phyloP scores from a whole-genome alignment of 169 alveolate species.

The Eimeria necatrix region DNA sequence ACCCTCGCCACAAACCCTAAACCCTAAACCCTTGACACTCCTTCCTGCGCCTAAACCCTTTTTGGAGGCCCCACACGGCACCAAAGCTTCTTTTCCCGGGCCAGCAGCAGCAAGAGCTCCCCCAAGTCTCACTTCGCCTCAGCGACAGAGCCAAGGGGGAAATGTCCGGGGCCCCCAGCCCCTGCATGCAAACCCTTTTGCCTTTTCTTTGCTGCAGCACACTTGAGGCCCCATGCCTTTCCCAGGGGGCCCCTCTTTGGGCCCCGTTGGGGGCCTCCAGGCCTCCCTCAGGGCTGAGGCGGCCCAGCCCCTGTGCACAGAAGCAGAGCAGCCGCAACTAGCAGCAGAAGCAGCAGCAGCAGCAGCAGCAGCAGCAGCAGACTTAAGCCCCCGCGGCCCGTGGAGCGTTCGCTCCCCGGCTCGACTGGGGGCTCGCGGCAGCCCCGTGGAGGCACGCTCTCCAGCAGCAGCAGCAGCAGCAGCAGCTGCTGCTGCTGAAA shows the following conservation, averaged over 20 bases:
- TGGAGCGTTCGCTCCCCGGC: background rate
- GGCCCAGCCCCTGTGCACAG: background rate
- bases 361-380: conserved; percentile 60
- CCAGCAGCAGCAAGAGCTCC: no score
- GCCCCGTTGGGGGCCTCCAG: background rate
- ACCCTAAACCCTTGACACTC: conserved; percentile 58
- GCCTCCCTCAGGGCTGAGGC: background rate
- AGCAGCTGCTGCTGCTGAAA: background rate
- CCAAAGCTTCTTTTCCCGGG: no score
- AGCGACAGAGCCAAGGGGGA: no score
- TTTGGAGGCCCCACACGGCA: no score
- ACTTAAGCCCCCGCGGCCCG: background rate
- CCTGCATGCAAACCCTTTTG: background rate
- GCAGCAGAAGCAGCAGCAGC: conserved; percentile 2
- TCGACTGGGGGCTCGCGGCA: background rate
- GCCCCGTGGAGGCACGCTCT: background rate
- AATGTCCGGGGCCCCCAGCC: background rate
- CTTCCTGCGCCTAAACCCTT: no score
- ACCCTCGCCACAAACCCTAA: conserved; percentile 52
- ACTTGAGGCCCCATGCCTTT: background rate
- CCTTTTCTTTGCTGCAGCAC: background rate
- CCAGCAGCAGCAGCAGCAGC: background rate
- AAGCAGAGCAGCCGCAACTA: background rate
- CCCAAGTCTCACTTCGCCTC: no score
- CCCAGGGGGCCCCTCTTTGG: background rate